Evolutionary conservation across 139 green algal species (phyloP), one percentile per base, ranked within the genome.

Genomic region (Coccomyxa sp.): DNA sequence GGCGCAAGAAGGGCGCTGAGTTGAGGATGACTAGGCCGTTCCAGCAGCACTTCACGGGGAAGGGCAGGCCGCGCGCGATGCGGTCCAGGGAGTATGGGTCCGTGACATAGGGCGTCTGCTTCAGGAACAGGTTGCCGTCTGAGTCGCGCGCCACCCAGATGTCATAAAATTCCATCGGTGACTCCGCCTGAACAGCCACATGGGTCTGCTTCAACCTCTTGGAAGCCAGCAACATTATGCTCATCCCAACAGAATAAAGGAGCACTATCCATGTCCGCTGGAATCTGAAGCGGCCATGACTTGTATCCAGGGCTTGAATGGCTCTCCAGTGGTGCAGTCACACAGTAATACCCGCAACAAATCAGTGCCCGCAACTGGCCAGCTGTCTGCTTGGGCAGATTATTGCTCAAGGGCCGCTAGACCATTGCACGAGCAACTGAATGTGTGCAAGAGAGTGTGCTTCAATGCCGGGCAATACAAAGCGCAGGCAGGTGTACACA

Each of bases 11-110:
- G 15, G 91, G 89, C 57, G 71, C 82, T 12, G 91, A 85, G 38
- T 84, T 67, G 32, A 93, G 80, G 25, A 90, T 82, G 4, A 81
- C 89, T 21, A 94, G 80, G 18, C 91, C 91, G 81, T 93, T 94
- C 91, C 91, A 94, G 86, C 91, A 94, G 87, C 90, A 93, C n/a
- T 84, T 77, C 18, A 84, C 89, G 10, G 88, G 87, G 57, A 90
- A 82, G 0, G 91, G 90, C 58, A 88, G 80, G 18, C 91, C 91
- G n/a, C 30, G 58, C 31, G 63, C 60, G 18, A 93, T 63, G 9
- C 89, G 79, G 27, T 78, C 21, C 0, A 59, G 63, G 0, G 76
- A 68, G 58, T 82, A 85, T 0, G 85, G 57, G 0, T 88, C 76
- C 31, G 16, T 85, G 28, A 67, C 79, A 51, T 79, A 82, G 0